Base-by-base conservation (phyloP, 768 basidiomycete species). In the Lactarius hengduanensis region DNA sequence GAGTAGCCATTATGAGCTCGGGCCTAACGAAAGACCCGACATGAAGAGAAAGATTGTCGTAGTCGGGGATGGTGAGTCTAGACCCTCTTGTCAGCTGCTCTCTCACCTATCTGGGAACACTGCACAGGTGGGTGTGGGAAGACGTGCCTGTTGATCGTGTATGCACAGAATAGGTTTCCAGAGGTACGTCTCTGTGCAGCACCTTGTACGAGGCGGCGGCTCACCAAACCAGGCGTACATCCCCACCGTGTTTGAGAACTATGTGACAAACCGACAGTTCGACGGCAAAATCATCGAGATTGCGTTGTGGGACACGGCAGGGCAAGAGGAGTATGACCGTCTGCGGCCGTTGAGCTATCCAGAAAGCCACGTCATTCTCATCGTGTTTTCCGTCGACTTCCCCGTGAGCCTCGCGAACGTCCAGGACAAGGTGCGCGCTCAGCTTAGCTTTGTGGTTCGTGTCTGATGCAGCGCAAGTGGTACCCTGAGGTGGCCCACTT, bases 231-330 rank as follows among this genome's bases (percentile, higher is more conserved):
- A 96, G 94, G 86, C 92, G 38, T 95, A 96, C 76, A 88, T 94
- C 72, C 94, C 94, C 36, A 95, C 94, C 26, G 94, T 96, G 11
- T 96, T 96, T 75, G 94, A 96, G 77, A 95, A 94, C 82, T 95
- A 94, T 73, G 91, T 94, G 63, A 93, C 91, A 15, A 87, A 91
- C 69, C 90, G 95, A 43, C 81, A 86, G 58, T 93, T 90, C 72
- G 94, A 96, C 30, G 88, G 90, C 63, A 95, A 94, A 78, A 80
- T 91, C 22, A 87, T 99, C 68, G 94, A 97, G 74, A 84, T 99
- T 53, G 96, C 97, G n/a, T 82, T 99, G 20, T 99, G 96, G 94
- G 95, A 98, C 78, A 98, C 95, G 1, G 95, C 95, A 0, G 95
- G 95, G 32, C 95, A 97, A 76, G 95, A 98, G 78, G 95, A 98